A percentile compares a stretch with the other conserved stretches of the same genome.
phyloP scores from a whole-genome alignment of 2,329 filamentous ascomycete species.

The Paraphaeosphaeria minitans region DNA sequence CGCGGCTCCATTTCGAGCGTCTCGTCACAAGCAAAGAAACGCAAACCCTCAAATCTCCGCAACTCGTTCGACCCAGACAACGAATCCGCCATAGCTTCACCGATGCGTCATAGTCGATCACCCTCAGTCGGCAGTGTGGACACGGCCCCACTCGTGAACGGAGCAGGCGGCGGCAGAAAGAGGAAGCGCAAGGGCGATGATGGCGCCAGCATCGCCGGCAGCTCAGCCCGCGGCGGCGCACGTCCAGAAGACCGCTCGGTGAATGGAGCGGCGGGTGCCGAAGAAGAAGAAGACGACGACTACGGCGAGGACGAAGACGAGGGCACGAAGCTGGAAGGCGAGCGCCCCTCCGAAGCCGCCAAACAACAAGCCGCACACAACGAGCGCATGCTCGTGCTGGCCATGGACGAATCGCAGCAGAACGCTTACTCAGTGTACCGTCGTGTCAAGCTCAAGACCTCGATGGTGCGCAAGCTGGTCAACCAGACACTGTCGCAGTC shows the following conservation, averaged over 20 bases:
- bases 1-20: slow-evolving; percentile 62
- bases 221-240: slow-evolving; percentile 37
- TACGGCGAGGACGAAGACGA: slow-evolving; percentile 63
- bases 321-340: slow-evolving; percentile 57
- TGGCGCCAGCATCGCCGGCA: slow-evolving; percentile 43
- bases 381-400: slow-evolving; percentile 66
- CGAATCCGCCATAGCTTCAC: slow-evolving; percentile 50
- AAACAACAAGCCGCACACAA: slow-evolving; percentile 71
- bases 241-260: neutral
- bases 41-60: slow-evolving; percentile 75
- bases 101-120: slow-evolving; percentile 64
- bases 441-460: slow-evolving; percentile 69
- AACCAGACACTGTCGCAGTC: slow-evolving; percentile 83
- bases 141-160: slow-evolving; percentile 54
- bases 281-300: slow-evolving; percentile 56
- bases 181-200: slow-evolving; percentile 58
- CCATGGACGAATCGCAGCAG: slow-evolving; percentile 70
- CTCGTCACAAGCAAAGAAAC: slow-evolving; percentile 62
- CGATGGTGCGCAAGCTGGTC: slow-evolving; percentile 74
- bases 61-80: slow-evolving; percentile 78
- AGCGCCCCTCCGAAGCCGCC: slow-evolving; percentile 60
- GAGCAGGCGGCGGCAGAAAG: slow-evolving; percentile 56
- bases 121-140: slow-evolving; percentile 68
- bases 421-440: slow-evolving; percentile 74
- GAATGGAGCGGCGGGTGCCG: slow-evolving; percentile 38